Evolutionary conservation across 305 asterid species (phyloP), one percentile per base, ranked within the genome.

Genomic region (Solanum hybrid): DNA sequence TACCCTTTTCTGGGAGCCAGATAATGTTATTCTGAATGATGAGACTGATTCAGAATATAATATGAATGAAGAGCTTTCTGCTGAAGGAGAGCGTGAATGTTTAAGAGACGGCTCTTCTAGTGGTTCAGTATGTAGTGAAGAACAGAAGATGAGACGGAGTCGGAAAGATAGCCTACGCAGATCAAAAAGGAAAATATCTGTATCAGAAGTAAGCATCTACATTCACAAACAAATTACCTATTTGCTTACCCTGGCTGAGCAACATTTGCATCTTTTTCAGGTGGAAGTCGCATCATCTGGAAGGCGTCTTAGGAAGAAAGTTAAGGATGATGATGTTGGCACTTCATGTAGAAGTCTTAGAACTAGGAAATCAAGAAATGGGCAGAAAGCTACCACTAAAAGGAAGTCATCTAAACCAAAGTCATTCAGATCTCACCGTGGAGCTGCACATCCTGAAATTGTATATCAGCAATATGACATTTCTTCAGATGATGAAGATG

Each of bases 1-100:
- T 94, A 95, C 98, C 85, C 92, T 96, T 94, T 94, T 89, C 89
- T 97, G 97, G 99, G 99, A 97, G 92, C 99, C 99, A 31, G 99
- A 97, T 94, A 96, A 93, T 91, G 99, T 95, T 88, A 95, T 85
- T 92, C 85, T 95, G 89, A 95, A 92, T 89, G 99, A 97, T 89
- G 99, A 96, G 91, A 96, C 96, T 89, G 99, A 97, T 92, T 97
- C 99, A 3, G 99, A 97, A 91, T 97, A 96, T 92, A 93, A 94
- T 90, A 90, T 93, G 86, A 92, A 96, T 4, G 98, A 95, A 88
- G 99, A 94, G 89, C 88, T 90, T 91, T 92, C 94, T 89, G 95
- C 96, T 90, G 98, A 94, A 89, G 92, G 81, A 75, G 98, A 92
- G 89, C 94, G 92, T 91, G 94, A 92, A 85, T 88, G 92, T 91